phyloP scores from a whole-genome alignment of 2,329 filamentous ascomycete species.

The Pestalotiopsis sp. region DNA sequence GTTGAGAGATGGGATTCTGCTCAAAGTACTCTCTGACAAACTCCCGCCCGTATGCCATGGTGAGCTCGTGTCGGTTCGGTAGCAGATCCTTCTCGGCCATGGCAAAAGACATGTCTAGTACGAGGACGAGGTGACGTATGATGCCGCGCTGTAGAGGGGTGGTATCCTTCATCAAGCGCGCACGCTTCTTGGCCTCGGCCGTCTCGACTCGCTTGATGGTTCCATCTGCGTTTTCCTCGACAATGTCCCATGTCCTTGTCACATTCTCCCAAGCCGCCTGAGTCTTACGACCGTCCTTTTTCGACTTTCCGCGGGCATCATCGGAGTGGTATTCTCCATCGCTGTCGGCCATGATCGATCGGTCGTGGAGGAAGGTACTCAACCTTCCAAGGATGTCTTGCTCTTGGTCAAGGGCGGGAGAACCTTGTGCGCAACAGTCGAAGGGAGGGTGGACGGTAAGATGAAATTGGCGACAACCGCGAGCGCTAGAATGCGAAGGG shows the following conservation, averaged over 20 bases:
- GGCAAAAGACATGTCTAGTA: constrained; percentile 88
- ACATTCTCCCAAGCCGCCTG: constrained; percentile 69
- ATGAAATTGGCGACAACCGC: background rate
- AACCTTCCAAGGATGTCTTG: background rate
- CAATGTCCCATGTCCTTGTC: constrained; percentile 70
- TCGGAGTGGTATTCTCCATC: constrained; percentile 67
- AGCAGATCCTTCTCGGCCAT: constrained; percentile 96
- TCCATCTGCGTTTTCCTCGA: constrained; percentile 79
- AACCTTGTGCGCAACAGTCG: background rate
- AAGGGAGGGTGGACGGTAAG: background rate
- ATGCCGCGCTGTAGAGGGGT: constrained; percentile 95
- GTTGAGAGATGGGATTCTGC: constrained; percentile 96
- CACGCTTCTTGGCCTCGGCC: constrained; percentile 80
- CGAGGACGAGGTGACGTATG: constrained; percentile 91
- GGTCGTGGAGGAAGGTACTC: background rate
- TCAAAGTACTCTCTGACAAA: constrained; percentile 97
- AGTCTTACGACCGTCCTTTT: constrained; percentile 31
- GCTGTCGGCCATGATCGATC: constrained; percentile 66
- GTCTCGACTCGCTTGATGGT: constrained; percentile 66
- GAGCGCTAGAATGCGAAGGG: no score
- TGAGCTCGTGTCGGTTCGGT: constrained; percentile 82
- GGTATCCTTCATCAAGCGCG: constrained; percentile 84
- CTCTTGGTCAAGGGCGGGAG: background rate
- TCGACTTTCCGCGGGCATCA: constrained; percentile 24
- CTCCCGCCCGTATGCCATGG: constrained; percentile 78